Percentiles rank a stretch among this genome's conserved stretches.
phyloP scores from a whole-genome alignment of 1,284 basidiomycete genomes.

The Pulchroboletus neoregius region DNA sequence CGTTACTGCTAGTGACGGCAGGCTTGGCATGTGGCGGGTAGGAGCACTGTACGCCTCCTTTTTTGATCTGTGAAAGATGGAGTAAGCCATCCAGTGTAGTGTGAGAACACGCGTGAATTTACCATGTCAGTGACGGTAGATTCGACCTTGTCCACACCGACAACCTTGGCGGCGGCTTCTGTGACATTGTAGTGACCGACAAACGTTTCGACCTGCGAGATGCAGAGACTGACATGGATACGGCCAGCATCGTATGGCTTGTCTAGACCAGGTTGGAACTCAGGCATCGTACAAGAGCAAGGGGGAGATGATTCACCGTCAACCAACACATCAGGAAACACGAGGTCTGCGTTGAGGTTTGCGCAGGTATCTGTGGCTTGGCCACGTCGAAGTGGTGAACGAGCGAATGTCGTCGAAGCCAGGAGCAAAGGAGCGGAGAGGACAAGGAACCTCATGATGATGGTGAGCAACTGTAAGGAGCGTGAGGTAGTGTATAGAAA shows the following conservation, averaged over 20 bases:
- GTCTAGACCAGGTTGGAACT: slow-evolving; percentile 5
- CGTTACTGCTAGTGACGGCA: slow-evolving; percentile 1
- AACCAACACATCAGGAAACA: slow-evolving; percentile 13
- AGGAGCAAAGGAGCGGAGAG: slow-evolving; percentile 21
- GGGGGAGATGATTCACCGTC: slow-evolving; percentile 8
- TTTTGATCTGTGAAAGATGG: slow-evolving; percentile 13
- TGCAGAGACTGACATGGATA: slow-evolving; percentile 17
- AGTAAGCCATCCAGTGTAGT: too few relatives aligned
- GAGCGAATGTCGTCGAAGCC: slow-evolving; percentile 16
- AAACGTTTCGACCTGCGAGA: slow-evolving; percentile 14
- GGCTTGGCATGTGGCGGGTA: slow-evolving; percentile 24
- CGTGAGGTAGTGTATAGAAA: not conserved
- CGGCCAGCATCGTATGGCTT: slow-evolving; percentile 19
- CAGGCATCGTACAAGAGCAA: too few relatives aligned
- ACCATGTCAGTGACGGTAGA: slow-evolving; percentile 15
- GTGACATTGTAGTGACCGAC: slow-evolving; percentile 16
- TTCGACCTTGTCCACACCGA: slow-evolving; percentile 17
- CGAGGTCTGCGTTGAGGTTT: slow-evolving; percentile 14
- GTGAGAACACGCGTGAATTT: not conserved
- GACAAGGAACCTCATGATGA: slow-evolving; percentile 15
- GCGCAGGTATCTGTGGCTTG: slow-evolving; percentile 14
- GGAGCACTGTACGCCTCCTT: slow-evolving; percentile 15
- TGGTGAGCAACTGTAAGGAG: not conserved
- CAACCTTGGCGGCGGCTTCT: slow-evolving; percentile 16
- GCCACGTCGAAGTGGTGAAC: slow-evolving; percentile 11